Base-by-base conservation (phyloP, 2,329 filamentous ascomycete species). In the Thelonectria discophora region DNA sequence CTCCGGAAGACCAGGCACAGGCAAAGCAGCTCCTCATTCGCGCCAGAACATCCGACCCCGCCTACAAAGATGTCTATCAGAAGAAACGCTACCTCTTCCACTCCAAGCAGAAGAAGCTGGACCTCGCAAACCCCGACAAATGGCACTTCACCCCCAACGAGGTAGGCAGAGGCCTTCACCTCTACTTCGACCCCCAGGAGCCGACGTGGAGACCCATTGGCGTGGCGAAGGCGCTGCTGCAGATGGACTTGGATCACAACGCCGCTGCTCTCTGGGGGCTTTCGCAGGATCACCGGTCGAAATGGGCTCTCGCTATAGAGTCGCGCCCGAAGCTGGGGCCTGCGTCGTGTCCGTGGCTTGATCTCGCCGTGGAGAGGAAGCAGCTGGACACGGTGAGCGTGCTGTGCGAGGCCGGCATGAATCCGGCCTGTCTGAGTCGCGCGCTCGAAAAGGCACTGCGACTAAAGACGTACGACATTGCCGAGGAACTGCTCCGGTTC, bases 101-200 rank as follows among this genome's bases (percentile, higher is more conserved):
- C 42, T 21, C 42, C 42, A 46, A 46, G 42, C 42, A 48, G 13
- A 30, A 48, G 46, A 48, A 48, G 24, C 46, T n/a, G 21, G 15
- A n/a, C 4, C 46, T 32, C 13, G 9, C 27, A 32, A 48, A 48
- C 18, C 21, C 46, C 21, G 46, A 30, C 21, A 30, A 30, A 12
- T 32, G 21, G 21, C 46, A 32, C 15, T 48, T 48, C 27, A 48
- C 21, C 15, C 21, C 12, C 15, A 30, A 48, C 24, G 46, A 48
- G n/a, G 15, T 48, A 3, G 46, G 46, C 11, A 48, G 46, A 48
- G 24, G 21, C 24, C n/a, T 48, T 24, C 13, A 48, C n/a, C 46
- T 30, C 11, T 48, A 48, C 27, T 48, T 48, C 30, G 46, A 48
- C 13, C 21, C 30, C 13, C 10, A 30, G 7, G 11, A 32, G 12